Evolutionary conservation across 495 filamentous ascomycete species (phyloP).

Genomic region (Aspergillus haitiensis): DNA sequence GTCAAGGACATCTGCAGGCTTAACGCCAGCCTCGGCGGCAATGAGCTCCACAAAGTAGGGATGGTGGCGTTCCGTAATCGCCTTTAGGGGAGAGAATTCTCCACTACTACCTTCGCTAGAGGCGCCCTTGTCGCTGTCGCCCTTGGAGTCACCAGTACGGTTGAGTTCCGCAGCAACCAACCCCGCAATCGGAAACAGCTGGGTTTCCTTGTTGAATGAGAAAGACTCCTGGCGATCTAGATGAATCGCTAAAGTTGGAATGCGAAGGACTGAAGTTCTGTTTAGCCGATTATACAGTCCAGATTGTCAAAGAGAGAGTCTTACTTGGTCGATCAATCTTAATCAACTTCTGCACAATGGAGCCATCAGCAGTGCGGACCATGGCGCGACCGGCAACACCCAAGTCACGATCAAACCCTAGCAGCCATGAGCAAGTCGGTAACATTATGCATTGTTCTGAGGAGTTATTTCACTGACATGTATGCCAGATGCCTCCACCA

Average conservation of each 20-base stretch:
- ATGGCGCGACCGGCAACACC: constrained; percentile 87
- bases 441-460: background rate
- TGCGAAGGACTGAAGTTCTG: constrained; percentile 64
- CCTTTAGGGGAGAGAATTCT: constrained; percentile 66
- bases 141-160: constrained; percentile 53
- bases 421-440: constrained; percentile 12
- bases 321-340: constrained; percentile 82
- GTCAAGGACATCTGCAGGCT: constrained; percentile 73
- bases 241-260: constrained; percentile 92
- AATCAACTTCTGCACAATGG: constrained; percentile 79
- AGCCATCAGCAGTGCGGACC: constrained; percentile 70
- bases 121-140: constrained; percentile 34
- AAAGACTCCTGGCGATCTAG: constrained; percentile 83
- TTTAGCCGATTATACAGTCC: background rate
- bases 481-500: constrained; percentile 78
- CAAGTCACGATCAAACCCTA: constrained; percentile 93
- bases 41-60: constrained; percentile 81
- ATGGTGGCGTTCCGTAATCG: constrained; percentile 82
- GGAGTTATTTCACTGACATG: constrained; percentile 40
- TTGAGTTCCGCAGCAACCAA: constrained; percentile 86
- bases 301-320: constrained; percentile 11
- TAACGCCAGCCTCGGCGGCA: constrained; percentile 72
- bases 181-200: constrained; percentile 90
- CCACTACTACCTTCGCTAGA: constrained; percentile 41
- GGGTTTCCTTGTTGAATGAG: constrained; percentile 92